Conservation (phyloP, 192 early-diverging fungal genomes). For the Coemansia sp. region DNA sequence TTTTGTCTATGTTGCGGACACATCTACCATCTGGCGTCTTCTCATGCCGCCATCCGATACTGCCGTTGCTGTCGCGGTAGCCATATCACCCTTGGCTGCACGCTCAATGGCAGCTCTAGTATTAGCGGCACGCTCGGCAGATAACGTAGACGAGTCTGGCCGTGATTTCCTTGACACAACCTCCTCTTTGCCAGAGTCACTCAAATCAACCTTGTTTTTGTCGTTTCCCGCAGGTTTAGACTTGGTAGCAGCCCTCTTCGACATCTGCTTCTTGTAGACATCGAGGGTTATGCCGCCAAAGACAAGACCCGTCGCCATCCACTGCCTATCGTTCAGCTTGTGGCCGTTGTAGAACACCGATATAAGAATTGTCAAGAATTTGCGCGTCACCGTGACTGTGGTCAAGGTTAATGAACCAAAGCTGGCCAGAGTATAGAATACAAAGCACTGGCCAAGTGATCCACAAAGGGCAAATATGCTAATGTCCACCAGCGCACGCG, state of each 20-base stretch:
- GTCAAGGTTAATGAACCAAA: conserved; percentile 89
- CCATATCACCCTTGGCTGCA: conserved; percentile 1
- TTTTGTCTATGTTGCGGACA: conserved; percentile 10
- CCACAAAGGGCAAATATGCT: conserved; percentile 88
- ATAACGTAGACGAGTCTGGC: not conserved
- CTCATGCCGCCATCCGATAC: conserved; percentile 10
- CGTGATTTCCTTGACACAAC: not conserved
- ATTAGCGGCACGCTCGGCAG: conserved; percentile 8
- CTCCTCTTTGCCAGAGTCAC: conserved; percentile 2
- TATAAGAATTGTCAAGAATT: conserved; percentile 92
- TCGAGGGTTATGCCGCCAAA: conserved; percentile 84
- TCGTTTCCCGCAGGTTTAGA: not conserved
- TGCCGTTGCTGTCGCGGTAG: not conserved
- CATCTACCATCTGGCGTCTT: conserved; percentile 40
- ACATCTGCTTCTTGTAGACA: conserved; percentile 64
- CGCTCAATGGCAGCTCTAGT: not conserved
- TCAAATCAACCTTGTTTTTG: not conserved
- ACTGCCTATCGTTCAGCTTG: conserved; percentile 73
- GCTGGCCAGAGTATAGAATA: conserved; percentile 88
- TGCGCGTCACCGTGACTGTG: conserved; percentile 95
- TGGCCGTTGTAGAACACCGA: conserved; percentile 90
- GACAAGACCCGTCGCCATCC: conserved; percentile 80
- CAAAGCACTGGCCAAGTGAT: conserved; percentile 96
- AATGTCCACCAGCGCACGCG: conserved; percentile 78
- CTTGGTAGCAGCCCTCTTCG: conserved; percentile 26